Base-by-base conservation (phyloP, 129 eudicot species). In the Saposhnikovia divaricata region DNA sequence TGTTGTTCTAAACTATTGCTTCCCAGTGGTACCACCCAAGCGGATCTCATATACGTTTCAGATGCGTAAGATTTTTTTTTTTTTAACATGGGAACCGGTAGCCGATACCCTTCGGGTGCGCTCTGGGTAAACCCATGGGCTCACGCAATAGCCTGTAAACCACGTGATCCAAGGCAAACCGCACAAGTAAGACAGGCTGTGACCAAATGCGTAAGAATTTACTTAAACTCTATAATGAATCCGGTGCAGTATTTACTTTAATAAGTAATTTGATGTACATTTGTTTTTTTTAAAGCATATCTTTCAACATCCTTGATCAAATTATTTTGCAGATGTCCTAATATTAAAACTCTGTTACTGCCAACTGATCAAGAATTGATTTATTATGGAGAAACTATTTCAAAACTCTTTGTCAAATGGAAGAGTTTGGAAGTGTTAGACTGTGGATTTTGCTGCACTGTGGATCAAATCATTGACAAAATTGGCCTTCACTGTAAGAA, bases 401-500 rank as follows among this genome's bases (percentile, higher is more conserved):
- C 12, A 0, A 2, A 57, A 19, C 66, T 57, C 13, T 6, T 53
- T 14, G 7, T 3, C 61, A 18, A 18, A 53, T 53, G 61, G 61
- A 53, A 53, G n/a, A 53, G n/a, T 53, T 53, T 53, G 61, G 61
- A 51, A 13, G 46, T 44, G 46, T 44, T 44, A 42, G 25, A 23
- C 2, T 27, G 23, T 8, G 77, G 51, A 12, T 4, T 11, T 27
- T 15, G 53, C 53, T 5, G 14, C 51, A 0, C 4, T 18, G n/a
- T 75, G 63, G 21, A 11, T 3, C 21, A 9, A n/a, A 75, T 75
- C 9, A 5, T 75, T 15, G 38, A 34, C 63, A 5, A 75, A 46
- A n/a, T 75, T 19, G 51, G 78, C 63, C 63, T 18, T 10, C 63
- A 75, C 39, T 75, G 78, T 18, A 25, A 28, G 23, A 75, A 75